Conservation (phyloP, 768 basidiomycete genomes). For the Asterophora lycoperdoides region DNA sequence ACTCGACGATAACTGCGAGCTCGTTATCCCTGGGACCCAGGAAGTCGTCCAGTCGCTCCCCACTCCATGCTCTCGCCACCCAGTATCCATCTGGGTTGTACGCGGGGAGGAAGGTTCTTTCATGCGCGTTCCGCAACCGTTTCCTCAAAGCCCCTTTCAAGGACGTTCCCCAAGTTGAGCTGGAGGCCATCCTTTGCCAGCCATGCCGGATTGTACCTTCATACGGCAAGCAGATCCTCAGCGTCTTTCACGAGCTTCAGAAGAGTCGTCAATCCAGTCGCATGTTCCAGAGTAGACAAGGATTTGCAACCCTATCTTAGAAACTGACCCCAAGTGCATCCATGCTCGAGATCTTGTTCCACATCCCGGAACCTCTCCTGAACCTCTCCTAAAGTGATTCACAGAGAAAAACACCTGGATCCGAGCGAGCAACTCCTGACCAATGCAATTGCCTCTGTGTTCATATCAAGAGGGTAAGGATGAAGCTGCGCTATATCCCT, state of each 20-base stretch:
- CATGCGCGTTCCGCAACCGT: slow-evolving; percentile 93
- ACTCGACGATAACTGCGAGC: slow-evolving; percentile 94
- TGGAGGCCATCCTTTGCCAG: slow-evolving; percentile 92
- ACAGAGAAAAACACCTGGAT: slow-evolving; percentile 31
- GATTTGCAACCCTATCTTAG: slow-evolving; percentile 85
- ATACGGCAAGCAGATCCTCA: slow-evolving; percentile 85
- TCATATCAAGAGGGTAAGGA: slow-evolving; percentile 38
- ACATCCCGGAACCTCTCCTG: slow-evolving; percentile 30
- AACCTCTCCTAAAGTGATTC: slow-evolving; percentile 35
- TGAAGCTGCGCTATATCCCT: slow-evolving; percentile 42
- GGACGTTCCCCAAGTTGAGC: slow-evolving; percentile 90
- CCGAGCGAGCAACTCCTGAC: slow-evolving; percentile 41
- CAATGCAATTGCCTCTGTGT: slow-evolving; percentile 44
- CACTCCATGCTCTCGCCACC: slow-evolving; percentile 96
- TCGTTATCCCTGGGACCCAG: slow-evolving; percentile 93
- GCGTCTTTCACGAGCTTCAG: slow-evolving; percentile 89
- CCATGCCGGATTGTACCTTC: slow-evolving; percentile 92
- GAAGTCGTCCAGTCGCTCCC: slow-evolving; percentile 88
- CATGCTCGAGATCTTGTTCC: slow-evolving; percentile 50
- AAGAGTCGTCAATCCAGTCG: slow-evolving; percentile 85
- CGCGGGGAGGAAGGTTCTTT: slow-evolving; percentile 90
- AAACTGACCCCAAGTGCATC: slow-evolving; percentile 71
- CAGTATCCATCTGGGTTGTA: slow-evolving; percentile 97
- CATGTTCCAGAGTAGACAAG: slow-evolving; percentile 96
- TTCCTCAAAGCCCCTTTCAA: slow-evolving; percentile 98